Percentiles rank a stretch among this genome's conserved stretches.
phyloP scores from a whole-genome alignment of 73 alveolate genomes.

The Blepharisma japonicum region DNA sequence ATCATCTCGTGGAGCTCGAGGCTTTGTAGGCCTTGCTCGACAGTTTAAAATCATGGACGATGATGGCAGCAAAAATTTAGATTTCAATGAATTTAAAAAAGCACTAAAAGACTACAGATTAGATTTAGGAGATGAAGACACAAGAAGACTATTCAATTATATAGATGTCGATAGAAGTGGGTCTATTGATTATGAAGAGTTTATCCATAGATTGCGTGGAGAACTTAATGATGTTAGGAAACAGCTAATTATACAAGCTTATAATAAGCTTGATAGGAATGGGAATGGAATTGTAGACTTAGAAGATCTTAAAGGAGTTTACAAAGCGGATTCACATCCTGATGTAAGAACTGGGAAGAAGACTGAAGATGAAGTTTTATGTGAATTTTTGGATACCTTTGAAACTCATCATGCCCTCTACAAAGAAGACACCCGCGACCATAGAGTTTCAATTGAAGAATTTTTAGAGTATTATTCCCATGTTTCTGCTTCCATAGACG shows the following conservation, averaged over 20 bases:
- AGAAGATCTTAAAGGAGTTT: slow-evolving; percentile 28
- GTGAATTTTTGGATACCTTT: slow-evolving; percentile 72
- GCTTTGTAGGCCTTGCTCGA: slow-evolving; percentile 78
- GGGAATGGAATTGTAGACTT: slow-evolving; percentile 75
- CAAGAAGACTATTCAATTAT: slow-evolving; percentile 30
- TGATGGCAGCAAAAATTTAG: slow-evolving; percentile 12
- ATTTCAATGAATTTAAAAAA: slow-evolving; percentile 31
- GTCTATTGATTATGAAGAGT: slow-evolving; percentile 33
- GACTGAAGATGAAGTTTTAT: slow-evolving; percentile 67
- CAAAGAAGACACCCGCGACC: slow-evolving; percentile 42
- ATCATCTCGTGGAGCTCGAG: slow-evolving; percentile 80
- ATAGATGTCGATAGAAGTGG: slow-evolving; percentile 34
- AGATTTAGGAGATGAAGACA: slow-evolving; percentile 31
- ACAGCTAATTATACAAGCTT: slow-evolving; percentile 65
- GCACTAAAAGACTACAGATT: slow-evolving; percentile 31
- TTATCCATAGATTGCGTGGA: slow-evolving; percentile 33
- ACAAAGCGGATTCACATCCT: slow-evolving; percentile 71
- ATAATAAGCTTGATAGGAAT: slow-evolving; percentile 75
- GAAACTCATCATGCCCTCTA: slow-evolving; percentile 67
- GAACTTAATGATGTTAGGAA: slow-evolving; percentile 45
- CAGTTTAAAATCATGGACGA: slow-evolving; percentile 50
- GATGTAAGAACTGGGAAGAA: slow-evolving; percentile 74
- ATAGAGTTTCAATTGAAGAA: slow-evolving; percentile 58
- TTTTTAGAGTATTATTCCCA: slow-evolving; percentile 71
- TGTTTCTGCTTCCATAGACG: slow-evolving; percentile 63